Evolutionary conservation across 345 rosid species (phyloP).

Genomic region (Euphorbia lathyris): DNA sequence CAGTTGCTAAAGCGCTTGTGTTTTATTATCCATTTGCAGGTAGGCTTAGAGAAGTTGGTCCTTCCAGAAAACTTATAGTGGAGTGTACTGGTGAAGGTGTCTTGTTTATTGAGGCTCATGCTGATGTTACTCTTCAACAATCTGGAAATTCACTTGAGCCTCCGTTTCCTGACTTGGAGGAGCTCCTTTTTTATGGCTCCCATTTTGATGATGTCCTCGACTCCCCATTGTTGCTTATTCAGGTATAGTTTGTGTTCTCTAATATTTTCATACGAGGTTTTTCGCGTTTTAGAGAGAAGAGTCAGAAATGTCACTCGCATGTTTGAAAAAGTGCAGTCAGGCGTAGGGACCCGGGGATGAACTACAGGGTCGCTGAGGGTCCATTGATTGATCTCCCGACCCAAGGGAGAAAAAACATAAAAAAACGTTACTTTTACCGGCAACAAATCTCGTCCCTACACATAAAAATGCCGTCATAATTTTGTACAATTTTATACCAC

Average conservation of each 20-base stretch:
- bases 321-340: too few relatives aligned
- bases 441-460: too few relatives aligned
- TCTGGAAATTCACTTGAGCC: not conserved
- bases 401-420: too few relatives aligned
- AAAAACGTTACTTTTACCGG: too few relatives aligned
- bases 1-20: constrained; percentile 5
- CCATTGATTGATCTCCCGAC: too few relatives aligned
- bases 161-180: constrained; percentile 7
- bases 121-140: constrained; percentile 5
- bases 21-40: constrained; percentile 16
- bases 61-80: constrained; percentile 2
- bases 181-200: constrained; percentile 7
- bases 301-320: too few relatives aligned
- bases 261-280: too few relatives aligned
- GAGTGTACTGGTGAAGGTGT: constrained; percentile 6
- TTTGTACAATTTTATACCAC: too few relatives aligned
- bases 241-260: constrained; percentile 10
- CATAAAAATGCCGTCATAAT: too few relatives aligned
- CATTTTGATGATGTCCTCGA: not conserved
- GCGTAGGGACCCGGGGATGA: too few relatives aligned
- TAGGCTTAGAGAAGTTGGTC: constrained; percentile 7
- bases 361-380: too few relatives aligned
- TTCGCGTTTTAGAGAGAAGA: too few relatives aligned
- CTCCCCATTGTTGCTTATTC: constrained; percentile 11
- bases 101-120: constrained; percentile 15